Percentiles rank a stretch among this genome's conserved stretches.
Conservation (phyloP, 2,329 filamentous ascomycete genomes). For the Helotiales sp. region DNA sequence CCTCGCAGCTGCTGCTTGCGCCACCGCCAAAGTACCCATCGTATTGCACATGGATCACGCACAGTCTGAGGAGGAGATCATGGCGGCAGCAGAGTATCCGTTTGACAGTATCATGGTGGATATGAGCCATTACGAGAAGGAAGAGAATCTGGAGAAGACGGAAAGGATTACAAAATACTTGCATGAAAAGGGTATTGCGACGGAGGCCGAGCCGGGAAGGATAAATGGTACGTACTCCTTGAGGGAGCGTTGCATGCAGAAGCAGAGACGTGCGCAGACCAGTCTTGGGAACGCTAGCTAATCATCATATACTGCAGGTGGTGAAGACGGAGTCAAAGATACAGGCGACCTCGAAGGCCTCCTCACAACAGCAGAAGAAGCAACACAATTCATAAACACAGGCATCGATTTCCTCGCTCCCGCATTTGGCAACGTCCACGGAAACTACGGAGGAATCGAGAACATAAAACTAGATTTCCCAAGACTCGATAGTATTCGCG, state of each 20-base stretch:
- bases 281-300: no score
- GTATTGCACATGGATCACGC: conserved; percentile 68
- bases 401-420: conserved; percentile 68
- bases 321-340: conserved; percentile 74
- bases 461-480: conserved; percentile 45
- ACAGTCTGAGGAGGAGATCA: conserved; percentile 59
- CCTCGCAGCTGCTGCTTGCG: conserved; percentile 54
- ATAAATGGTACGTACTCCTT: conserved; percentile 58
- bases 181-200: conserved; percentile 64
- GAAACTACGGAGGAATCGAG: conserved; percentile 49
- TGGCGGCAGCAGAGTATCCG: conserved; percentile 53
- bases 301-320: conserved; percentile 32
- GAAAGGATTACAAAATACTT: conserved; percentile 63
- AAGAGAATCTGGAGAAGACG: conserved; percentile 67
- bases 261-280: no score
- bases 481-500: conserved; percentile 41
- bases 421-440: conserved; percentile 69
- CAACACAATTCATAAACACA: conserved; percentile 61
- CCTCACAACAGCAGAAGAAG: conserved; percentile 63
- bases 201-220: conserved; percentile 69
- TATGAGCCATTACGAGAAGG: conserved; percentile 72
- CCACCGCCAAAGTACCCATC: conserved; percentile 56
- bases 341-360: conserved; percentile 61
- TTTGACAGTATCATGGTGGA: conserved; percentile 78
- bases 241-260: no score